phyloP scores from a whole-genome alignment of 257 asterid genomes.

The Plantago ovata region DNA sequence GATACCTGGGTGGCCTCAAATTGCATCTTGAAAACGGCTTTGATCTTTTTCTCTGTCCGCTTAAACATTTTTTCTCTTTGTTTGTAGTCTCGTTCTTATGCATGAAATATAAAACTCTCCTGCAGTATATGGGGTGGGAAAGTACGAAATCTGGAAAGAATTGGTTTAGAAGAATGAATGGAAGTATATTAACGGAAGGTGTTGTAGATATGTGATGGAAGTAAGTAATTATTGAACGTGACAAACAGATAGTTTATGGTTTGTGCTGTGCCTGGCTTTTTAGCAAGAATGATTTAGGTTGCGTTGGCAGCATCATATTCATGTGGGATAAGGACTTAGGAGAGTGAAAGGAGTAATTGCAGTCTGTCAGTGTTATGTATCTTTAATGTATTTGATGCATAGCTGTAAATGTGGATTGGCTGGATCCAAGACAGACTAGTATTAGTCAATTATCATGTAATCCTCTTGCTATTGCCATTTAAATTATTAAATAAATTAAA shows the following conservation, averaged over 20 bases:
- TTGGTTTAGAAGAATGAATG: not conserved
- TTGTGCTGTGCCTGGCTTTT: slow-evolving; percentile 36
- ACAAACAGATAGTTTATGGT: slow-evolving; percentile 26
- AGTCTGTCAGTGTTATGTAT: no score
- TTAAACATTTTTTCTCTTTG: slow-evolving; percentile 63
- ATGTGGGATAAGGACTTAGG: no score
- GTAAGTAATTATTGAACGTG: slow-evolving; percentile 11
- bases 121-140: slow-evolving; percentile 10
- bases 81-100: slow-evolving; percentile 4
- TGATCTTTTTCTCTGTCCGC: slow-evolving; percentile 76
- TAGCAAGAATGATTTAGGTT: not conserved
- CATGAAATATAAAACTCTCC: slow-evolving; percentile 32
- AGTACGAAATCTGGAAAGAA: slow-evolving; percentile 13
- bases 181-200: slow-evolving; percentile 13
- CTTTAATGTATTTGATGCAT: no score
- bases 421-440: no score
- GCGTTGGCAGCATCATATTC: no score
- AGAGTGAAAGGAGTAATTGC: no score
- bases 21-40: slow-evolving; percentile 74
- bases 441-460: no score
- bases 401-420: no score
- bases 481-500: no score
- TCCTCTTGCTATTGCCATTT: no score
- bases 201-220: slow-evolving; percentile 21
- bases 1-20: slow-evolving; percentile 93